Evolutionary conservation across 371 early-diverging fungal genomes (phyloP), one percentile per base, ranked within the genome.

Genomic region (Phascolomyces articulosus): DNA sequence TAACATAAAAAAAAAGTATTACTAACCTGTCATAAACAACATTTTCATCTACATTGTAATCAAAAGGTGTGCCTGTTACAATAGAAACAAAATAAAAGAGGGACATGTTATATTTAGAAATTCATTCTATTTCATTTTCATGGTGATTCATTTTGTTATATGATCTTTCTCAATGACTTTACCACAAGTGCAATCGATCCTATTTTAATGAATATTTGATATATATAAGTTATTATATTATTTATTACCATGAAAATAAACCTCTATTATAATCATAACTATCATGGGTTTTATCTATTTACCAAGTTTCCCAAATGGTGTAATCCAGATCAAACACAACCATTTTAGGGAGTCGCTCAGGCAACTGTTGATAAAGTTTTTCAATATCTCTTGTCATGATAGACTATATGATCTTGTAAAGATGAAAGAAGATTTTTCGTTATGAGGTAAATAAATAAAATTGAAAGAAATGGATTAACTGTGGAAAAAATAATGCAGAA

Each of bases 271-370:
- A n/a, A n/a, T n/a, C n/a, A n/a, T n/a, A n/a, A n/a, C n/a, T n/a
- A n/a, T n/a, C n/a, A n/a, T n/a, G n/a, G n/a, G n/a, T n/a, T n/a
- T n/a, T n/a, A 15, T 18, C 18, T 10, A 21, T 58, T 61, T 71
- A 79, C 82, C 82, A 84, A 23, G 67, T 65, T n/a, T 82, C 69
- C 84, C 84, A 84, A 24, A 79, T 26, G 7, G 84, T 84, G 57
- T 78, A 84, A 56, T 84, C 84, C 2, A 84, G 69, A 61, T 84
- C 84, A 62, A 84, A 81, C 3, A 78, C 82, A 41, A 84, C 73
- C 68, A 84, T 60, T 27, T 73, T 75, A 1, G 84, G 84, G 20
- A 74, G 60, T 27, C 59, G 64, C 29, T 58, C 40, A 27, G 67
- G 64, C 3, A 65, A 48, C 47, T 62, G 57, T 29, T 55, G n/a